phyloP scores from a whole-genome alignment of 2,329 filamentous ascomycete genomes.

The Penicillium sp. region DNA sequence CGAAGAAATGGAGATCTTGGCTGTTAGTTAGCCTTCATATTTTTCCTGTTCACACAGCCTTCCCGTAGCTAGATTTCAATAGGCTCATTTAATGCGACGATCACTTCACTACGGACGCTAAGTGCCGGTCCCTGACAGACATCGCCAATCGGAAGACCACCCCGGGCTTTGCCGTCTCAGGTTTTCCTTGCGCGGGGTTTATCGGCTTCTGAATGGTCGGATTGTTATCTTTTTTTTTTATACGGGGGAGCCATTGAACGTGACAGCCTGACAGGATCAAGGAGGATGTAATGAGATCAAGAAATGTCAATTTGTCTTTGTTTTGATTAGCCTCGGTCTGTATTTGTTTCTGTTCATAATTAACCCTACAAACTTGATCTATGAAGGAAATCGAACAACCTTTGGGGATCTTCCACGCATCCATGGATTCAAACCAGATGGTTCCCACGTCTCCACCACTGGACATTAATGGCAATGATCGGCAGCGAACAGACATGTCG shows the following conservation, averaged over 20 bases:
- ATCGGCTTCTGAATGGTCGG: background rate
- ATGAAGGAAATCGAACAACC: too few species aligned
- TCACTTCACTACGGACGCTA: background rate
- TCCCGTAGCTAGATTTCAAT: background rate
- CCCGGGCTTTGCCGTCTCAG: background rate
- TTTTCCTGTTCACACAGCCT: constrained; percentile 1
- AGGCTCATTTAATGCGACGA: constrained; percentile 7
- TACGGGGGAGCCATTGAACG: too few species aligned
- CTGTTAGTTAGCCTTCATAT: too few species aligned
- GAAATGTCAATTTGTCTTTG: too few species aligned
- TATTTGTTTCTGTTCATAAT: too few species aligned
- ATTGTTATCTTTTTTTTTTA: too few species aligned
- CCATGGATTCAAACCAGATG: background rate
- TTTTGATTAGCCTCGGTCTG: too few species aligned
- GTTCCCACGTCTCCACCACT: background rate
- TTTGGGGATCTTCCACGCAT: background rate
- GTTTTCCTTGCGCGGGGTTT: constrained; percentile 2
- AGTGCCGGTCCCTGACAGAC: background rate
- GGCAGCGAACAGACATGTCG: background rate
- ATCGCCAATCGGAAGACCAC: constrained; percentile 2
- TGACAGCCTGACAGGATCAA: too few species aligned
- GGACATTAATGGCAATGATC: background rate
- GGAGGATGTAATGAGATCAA: too few species aligned
- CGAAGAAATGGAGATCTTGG: background rate
- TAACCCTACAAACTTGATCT: too few species aligned